phyloP scores from a whole-genome alignment of 2,329 filamentous ascomycete species.

The Fusarium bactridioides region DNA sequence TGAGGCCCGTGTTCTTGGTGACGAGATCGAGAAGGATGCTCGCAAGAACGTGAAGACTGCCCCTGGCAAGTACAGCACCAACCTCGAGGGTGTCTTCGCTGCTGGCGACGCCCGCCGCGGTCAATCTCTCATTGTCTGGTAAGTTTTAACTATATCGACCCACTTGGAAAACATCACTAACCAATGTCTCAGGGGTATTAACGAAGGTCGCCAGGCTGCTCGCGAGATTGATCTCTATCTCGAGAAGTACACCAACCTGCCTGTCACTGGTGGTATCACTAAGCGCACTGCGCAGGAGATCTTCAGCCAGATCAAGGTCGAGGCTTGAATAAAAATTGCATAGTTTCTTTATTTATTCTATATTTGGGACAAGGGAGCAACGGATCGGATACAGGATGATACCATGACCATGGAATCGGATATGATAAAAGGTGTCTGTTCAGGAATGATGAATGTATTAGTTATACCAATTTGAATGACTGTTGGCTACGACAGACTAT shows the following conservation, averaged over 20 bases:
- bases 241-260: slow-evolving; percentile 79
- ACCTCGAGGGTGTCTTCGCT: slow-evolving; percentile 87
- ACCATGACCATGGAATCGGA: slow-evolving; percentile 25
- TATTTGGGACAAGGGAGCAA: slow-evolving; percentile 28
- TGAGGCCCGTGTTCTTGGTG: slow-evolving; percentile 85
- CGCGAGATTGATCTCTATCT: slow-evolving; percentile 92
- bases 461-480: slow-evolving; percentile 38
- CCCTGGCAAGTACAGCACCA: slow-evolving; percentile 86
- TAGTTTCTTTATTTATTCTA: background rate
- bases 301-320: slow-evolving; percentile 49
- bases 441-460: slow-evolving; percentile 7
- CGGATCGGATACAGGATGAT: slow-evolving; percentile 14
- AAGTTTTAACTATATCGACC: slow-evolving; percentile 50
- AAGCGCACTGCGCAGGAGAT: slow-evolving; percentile 82
- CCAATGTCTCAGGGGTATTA: slow-evolving; percentile 76
- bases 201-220: slow-evolving; percentile 92
- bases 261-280: slow-evolving; percentile 91
- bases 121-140: slow-evolving; percentile 96
- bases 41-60: slow-evolving; percentile 97
- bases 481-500: slow-evolving; percentile 3
- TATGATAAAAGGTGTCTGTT: slow-evolving; percentile 4
- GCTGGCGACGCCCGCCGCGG: slow-evolving; percentile 95
- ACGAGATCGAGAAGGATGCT: slow-evolving; percentile 88
- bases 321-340: slow-evolving; percentile 19
- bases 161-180: background rate